Evolutionary conservation across 768 basidiomycete species (phyloP), one percentile per base, ranked within the genome.

Genomic region (Calocybe cyanea): DNA sequence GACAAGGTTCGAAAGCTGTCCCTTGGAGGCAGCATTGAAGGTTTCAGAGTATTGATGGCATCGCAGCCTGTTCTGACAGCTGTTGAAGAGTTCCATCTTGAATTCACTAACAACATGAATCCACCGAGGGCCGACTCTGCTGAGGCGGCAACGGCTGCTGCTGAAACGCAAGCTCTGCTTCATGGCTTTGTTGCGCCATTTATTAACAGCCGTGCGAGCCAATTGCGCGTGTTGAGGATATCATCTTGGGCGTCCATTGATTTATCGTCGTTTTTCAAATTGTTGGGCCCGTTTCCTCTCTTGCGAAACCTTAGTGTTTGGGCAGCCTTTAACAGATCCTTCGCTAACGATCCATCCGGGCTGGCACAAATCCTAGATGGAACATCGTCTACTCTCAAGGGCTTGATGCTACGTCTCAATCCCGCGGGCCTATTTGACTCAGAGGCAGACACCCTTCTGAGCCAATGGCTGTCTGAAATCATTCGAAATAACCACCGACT

Each of bases 171-270:
- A 18, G 55, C 49, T 8, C 61, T 61, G 25, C 55, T 73, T 8
- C 51, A 60, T 18, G 49, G 63, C 14, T 53, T 57, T 5, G 54
- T 77, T 25, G 66, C 65, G 1, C 71, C 73, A 2, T 73, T 76
- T 48, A 56, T 76, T 37, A 69, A 70, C 33, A 45, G 49, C 11
- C 57, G 74, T 1, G 56, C 61, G 2, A 53, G 63, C 1, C 66
- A 65, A 24, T 57, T 77, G 13, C 51, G 59, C 19, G 54, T 56
- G 1, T 50, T 77, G 36, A 63, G 56, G 28, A 50, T 76, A 8
- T 67, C 65, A 57, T 73, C 71, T 2, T 73, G 67, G 68, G 63
- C 65, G 2, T 58, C 63, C 0, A 48, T 68, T 5, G 71, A 75
- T 44, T 58, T 77, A 13, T 73, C 73, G 3, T 38, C 51, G 1